Conservation (phyloP, 2,329 filamentous ascomycete species). For the Aspergillus cejpii region DNA sequence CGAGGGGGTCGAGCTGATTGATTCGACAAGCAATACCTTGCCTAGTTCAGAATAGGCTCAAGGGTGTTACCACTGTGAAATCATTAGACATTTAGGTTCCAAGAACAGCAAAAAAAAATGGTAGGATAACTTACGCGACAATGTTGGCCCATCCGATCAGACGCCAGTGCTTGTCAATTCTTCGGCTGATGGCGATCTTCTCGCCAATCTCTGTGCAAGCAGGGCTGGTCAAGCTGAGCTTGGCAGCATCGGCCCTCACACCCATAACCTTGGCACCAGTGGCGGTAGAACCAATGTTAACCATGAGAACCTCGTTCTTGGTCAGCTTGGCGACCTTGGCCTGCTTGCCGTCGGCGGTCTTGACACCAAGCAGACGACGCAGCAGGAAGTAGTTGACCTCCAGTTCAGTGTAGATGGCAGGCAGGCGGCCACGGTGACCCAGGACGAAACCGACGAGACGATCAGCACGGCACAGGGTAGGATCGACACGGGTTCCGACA, state of each 20-base stretch:
- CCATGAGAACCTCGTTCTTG: constrained; percentile 99
- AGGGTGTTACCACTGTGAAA: constrained; percentile 41
- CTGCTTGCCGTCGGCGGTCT: constrained; percentile 97
- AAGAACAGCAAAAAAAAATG: background rate
- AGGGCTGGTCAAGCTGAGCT: constrained; percentile 83
- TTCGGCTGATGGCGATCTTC: constrained; percentile 91
- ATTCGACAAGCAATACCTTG: constrained; percentile 8
- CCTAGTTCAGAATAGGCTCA: constrained; percentile 41
- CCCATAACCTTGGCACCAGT: constrained; percentile 95
- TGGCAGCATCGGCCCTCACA: constrained; percentile 95
- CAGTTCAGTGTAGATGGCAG: constrained; percentile 95
- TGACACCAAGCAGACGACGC: constrained; percentile 87
- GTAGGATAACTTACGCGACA: constrained; percentile 45
- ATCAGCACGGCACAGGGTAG: constrained; percentile 96
- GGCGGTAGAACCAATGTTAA: constrained; percentile 96
- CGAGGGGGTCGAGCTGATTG: constrained; percentile 11
- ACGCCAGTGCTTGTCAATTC: constrained; percentile 99
- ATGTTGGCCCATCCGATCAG: constrained; percentile 87
- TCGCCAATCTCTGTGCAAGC: constrained; percentile 96
- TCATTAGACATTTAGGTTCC: constrained; percentile 11
- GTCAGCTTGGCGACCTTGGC: constrained; percentile 97
- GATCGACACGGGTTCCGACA: constrained; percentile 95
- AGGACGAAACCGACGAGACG: constrained; percentile 97
- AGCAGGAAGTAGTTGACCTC: constrained; percentile 99
- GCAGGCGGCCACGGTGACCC: constrained; percentile 84